A percentile compares a stretch with the other conserved stretches of the same genome.
phyloP scores from a whole-genome alignment of 768 basidiomycete species.

The Mycena belliarum region DNA sequence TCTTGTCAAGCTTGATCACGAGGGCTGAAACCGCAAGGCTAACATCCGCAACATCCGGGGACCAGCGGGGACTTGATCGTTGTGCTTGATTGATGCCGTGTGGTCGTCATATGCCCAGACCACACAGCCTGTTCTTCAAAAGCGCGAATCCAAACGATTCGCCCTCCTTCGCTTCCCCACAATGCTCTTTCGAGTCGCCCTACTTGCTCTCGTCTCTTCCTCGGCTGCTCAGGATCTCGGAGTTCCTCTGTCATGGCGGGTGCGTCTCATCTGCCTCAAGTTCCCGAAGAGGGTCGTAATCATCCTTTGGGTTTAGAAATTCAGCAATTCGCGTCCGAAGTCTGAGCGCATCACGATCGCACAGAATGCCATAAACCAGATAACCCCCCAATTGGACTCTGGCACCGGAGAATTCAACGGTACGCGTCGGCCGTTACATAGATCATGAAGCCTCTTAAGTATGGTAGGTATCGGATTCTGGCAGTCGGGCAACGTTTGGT shows the following conservation, averaged over 20 bases:
- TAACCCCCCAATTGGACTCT: conserved; percentile 38
- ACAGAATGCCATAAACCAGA: conserved; percentile 42
- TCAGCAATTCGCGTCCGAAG: conserved; percentile 37
- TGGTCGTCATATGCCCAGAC: background rate
- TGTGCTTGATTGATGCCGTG: background rate
- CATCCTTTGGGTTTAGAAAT: conserved; percentile 37
- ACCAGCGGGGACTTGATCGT: too few species aligned
- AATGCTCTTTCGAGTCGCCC: conserved; percentile 3
- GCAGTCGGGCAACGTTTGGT: conserved; percentile 54
- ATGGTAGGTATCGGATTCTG: conserved; percentile 49
- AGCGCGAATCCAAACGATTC: background rate
- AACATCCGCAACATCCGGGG: too few species aligned
- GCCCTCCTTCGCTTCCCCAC: background rate
- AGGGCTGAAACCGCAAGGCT: too few species aligned
- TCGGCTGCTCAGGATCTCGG: conserved; percentile 40
- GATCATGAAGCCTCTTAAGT: background rate
- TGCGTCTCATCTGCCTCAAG: conserved; percentile 24
- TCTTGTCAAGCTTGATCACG: too few species aligned
- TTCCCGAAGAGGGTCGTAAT: background rate
- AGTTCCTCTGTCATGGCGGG: conserved; percentile 46
- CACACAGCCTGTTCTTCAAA: background rate
- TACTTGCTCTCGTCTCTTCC: conserved; percentile 4
- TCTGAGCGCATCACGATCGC: conserved; percentile 43
- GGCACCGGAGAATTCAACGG: conserved; percentile 46
- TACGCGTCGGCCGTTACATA: conserved; percentile 12